phyloP scores from a whole-genome alignment of 805 yeast species.

The Nakazawaea pomicola region DNA sequence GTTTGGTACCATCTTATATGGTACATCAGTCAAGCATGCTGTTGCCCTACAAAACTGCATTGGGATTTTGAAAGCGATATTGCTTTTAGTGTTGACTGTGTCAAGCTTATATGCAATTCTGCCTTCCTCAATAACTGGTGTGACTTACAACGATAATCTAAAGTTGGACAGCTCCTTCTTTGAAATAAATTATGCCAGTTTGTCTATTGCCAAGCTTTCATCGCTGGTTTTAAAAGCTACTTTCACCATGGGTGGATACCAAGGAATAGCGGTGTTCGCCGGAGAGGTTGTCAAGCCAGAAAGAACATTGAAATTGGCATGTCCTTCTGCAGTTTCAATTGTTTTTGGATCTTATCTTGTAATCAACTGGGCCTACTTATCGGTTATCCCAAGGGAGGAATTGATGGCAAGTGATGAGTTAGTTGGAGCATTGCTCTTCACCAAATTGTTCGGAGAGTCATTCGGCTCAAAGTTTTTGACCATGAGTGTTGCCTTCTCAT shows the following conservation, averaged over 20 bases:
- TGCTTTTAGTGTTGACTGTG: slow-evolving; percentile 41
- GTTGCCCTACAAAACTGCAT: slow-evolving; percentile 49
- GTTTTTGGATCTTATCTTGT: slow-evolving; percentile 44
- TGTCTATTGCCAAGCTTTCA: slow-evolving; percentile 42
- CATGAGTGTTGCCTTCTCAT: slow-evolving; percentile 52
- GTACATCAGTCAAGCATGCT: slow-evolving; percentile 48
- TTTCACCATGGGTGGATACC: slow-evolving; percentile 63
- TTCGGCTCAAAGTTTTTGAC: slow-evolving; percentile 53
- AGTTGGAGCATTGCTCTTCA: slow-evolving; percentile 54
- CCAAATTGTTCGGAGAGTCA: slow-evolving; percentile 46
- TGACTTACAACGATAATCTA: slow-evolving; percentile 8
- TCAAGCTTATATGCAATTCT: slow-evolving; percentile 47
- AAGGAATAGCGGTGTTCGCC: slow-evolving; percentile 52
- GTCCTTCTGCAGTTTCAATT: slow-evolving; percentile 46
- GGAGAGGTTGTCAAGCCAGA: slow-evolving; percentile 59
- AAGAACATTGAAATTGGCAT: slow-evolving; percentile 54
- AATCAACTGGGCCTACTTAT: slow-evolving; percentile 52
- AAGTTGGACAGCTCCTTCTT: slow-evolving; percentile 21
- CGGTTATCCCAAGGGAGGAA: slow-evolving; percentile 49
- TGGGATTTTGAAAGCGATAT: slow-evolving; percentile 46
- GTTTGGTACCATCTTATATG: slow-evolving; percentile 38
- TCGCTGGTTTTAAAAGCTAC: slow-evolving; percentile 53
- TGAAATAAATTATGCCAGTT: slow-evolving; percentile 25
- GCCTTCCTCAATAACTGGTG: slow-evolving; percentile 29
- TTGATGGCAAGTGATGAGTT: slow-evolving; percentile 50